Base-by-base conservation (phyloP, 139 green algal species). In the Monoraphidium neglectum region DNA sequence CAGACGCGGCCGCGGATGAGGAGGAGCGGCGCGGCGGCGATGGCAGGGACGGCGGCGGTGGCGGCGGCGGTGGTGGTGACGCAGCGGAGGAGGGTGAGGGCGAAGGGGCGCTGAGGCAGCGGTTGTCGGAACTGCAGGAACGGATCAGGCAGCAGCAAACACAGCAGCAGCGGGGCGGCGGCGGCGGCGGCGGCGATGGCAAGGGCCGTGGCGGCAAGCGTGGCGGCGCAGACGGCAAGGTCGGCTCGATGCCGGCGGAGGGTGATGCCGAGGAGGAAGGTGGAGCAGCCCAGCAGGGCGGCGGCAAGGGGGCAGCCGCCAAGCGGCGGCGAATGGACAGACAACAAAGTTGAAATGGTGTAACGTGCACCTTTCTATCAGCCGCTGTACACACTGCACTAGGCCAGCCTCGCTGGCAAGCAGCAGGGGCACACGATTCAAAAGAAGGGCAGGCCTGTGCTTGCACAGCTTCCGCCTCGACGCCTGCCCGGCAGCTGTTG, bases 81-180 rank as follows among this genome's bases (percentile, higher is more conserved):
- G 59, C 59, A 28, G 43, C 47, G 38, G 57, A 70, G 28, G 26
- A 47, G 40, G 18, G 61, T 43, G 37, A 70, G 57, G 56, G 70
- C 37, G 57, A 59, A n/a, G 59, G 21, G 21, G 38, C 70, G 57
- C 38, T 77, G 71, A 24, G 40, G 57, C 57, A 61, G 59, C 71
- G 68, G 57, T 57, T 77, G 28, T 6, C 70, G 28, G 57, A 70
- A 57, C 16, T 77, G 26, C 6, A 56, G 8, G 18, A 60, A 28
- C 40, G 47, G 10, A 61, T 77, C 13, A 10, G 33, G 59, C 40
- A 77, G 71, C 71, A 70, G 71, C 71, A 77, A 35, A 23, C 15
- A 3, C 6, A 10, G 57, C n/a, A 37, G 57, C 6, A 32, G 28
- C 26, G 13, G 57, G 28, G 28, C n/a, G 10, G 28, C 26, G 57